These are phyloP conservation scores for Fusarium gaditjirri DNA, from an alignment of 2,329 filamentous ascomycete species.

Conservation along the genomic window DNA sequence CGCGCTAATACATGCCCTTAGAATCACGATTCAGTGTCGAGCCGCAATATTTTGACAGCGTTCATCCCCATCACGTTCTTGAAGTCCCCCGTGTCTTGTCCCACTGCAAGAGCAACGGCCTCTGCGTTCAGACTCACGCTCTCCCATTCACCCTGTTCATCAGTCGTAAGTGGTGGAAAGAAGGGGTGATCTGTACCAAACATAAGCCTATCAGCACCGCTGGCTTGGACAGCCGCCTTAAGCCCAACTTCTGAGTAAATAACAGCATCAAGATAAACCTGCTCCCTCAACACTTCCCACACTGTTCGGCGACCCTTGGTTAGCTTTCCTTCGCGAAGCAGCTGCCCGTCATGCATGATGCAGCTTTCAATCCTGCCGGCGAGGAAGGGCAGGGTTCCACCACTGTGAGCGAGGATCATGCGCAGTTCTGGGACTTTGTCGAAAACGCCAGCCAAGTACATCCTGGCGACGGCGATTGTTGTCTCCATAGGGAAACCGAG, in stretches of 20 bases:
- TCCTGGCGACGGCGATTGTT: conserved; percentile 86
- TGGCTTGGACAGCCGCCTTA: conserved; percentile 74
- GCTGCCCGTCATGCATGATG: conserved; percentile 81
- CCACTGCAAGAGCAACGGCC: conserved; percentile 65
- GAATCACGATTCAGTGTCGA: conserved; percentile 42
- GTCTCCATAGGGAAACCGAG: conserved; percentile 93
- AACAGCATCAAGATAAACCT: conserved; percentile 89
- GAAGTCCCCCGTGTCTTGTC: conserved; percentile 56
- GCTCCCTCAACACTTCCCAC: conserved; percentile 70
- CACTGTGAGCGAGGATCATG: conserved; percentile 87
- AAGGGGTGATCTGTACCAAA: conserved; percentile 89
- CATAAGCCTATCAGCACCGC: conserved; percentile 75
- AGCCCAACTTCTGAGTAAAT: conserved; percentile 81
- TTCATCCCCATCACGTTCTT: conserved; percentile 69
- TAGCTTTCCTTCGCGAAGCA: conserved; percentile 71
- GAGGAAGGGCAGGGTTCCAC: conserved; percentile 88
- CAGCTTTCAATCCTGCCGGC: conserved; percentile 91
- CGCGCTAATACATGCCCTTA: conserved; percentile 35
- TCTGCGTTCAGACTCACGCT: conserved; percentile 67
- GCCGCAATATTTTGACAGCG: conserved; percentile 62
- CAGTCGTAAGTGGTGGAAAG: conserved; percentile 77
- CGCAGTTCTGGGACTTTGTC: conserved; percentile 76
- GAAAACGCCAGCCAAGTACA: conserved; percentile 89
- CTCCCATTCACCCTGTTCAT: conserved; percentile 73
- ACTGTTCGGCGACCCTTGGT: conserved; percentile 59